Evolutionary conservation across 164 flowering plant genomes (phyloP).

Genomic region (Hamamelis virginiana): DNA sequence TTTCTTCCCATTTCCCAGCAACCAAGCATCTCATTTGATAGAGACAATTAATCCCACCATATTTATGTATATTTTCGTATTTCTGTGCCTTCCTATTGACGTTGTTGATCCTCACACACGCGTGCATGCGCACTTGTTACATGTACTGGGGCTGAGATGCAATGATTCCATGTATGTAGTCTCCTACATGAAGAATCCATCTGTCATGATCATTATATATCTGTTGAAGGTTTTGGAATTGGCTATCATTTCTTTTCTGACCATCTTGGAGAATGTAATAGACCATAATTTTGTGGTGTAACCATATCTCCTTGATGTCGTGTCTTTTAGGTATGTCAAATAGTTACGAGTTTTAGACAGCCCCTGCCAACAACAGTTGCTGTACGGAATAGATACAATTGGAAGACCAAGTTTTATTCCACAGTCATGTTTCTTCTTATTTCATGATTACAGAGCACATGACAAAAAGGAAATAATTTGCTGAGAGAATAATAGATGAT

Average conservation of each 20-base stretch:
- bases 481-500: too few relatives aligned
- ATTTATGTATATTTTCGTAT: background rate
- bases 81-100: too few relatives aligned
- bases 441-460: too few relatives aligned
- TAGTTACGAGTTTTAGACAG: background rate
- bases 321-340: background rate
- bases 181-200: background rate
- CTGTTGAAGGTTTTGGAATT: background rate
- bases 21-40: constrained; percentile 21
- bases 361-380: background rate
- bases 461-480: too few relatives aligned
- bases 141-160: background rate
- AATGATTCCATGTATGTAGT: background rate
- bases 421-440: too few relatives aligned
- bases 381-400: too few relatives aligned
- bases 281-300: background rate
- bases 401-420: too few relatives aligned
- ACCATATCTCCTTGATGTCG: background rate
- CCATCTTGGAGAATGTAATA: background rate
- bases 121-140: background rate
- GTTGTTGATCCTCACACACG: too few relatives aligned
- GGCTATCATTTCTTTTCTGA: too few relatives aligned
- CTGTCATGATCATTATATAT: background rate
- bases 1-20: too few relatives aligned
- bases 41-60: background rate